Conservation (phyloP, 495 filamentous ascomycete genomes). For the Penicillium macrosclerotiorum region DNA sequence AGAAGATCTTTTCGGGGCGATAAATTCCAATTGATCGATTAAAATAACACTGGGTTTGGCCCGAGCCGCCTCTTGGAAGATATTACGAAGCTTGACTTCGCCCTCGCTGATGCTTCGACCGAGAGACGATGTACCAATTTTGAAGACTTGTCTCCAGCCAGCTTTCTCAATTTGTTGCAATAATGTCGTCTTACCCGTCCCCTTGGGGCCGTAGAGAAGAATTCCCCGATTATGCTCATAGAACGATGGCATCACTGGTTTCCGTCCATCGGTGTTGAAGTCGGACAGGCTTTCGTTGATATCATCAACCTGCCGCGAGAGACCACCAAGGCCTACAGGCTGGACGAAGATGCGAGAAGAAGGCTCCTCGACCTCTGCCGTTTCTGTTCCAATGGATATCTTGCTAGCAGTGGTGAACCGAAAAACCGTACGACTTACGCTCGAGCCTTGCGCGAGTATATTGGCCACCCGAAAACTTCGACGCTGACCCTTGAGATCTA, state of each 20-base stretch:
- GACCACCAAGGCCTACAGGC: constrained; percentile 54
- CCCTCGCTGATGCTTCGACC: constrained; percentile 37
- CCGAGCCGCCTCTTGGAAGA: constrained; percentile 68
- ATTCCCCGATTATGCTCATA: constrained; percentile 53
- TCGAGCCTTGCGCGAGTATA: constrained; percentile 29
- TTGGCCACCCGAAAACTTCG: constrained; percentile 42
- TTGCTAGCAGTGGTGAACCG: constrained; percentile 32
- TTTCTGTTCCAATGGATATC: constrained; percentile 32
- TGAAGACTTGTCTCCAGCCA: constrained; percentile 66
- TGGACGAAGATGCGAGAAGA: constrained; percentile 25
- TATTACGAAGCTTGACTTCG: constrained; percentile 57
- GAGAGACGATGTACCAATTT: constrained; percentile 56
- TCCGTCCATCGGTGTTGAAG: constrained; percentile 44
- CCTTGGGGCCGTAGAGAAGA: constrained; percentile 76
- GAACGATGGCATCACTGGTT: constrained; percentile 39
- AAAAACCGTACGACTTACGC: constrained; percentile 33
- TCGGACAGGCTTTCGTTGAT: constrained; percentile 66
- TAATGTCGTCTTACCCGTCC: constrained; percentile 78
- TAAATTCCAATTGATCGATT: constrained; percentile 75
- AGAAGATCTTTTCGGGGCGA: constrained; percentile 62
- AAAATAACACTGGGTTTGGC: constrained; percentile 78
- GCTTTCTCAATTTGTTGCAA: constrained; percentile 63
- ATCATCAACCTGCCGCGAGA: constrained; percentile 58
- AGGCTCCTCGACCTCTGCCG: constrained; percentile 13
- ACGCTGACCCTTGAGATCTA: constrained; percentile 47